These are phyloP conservation scores for Geotrichum klebahnii DNA, from an alignment of 1,139 yeast genomes.

Conservation along the genomic window DNA sequence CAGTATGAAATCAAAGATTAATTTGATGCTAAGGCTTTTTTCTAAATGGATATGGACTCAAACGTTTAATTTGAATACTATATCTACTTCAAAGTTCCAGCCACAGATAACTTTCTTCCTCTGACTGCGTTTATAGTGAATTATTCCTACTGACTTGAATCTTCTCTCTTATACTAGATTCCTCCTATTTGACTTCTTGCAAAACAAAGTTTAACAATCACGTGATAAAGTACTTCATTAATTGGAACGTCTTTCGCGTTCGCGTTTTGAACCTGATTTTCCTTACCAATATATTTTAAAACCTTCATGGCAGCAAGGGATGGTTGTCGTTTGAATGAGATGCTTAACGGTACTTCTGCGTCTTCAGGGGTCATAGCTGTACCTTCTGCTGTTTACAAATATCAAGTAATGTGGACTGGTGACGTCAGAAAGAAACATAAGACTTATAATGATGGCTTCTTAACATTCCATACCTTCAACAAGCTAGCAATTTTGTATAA, in stretches of 20 bases:
- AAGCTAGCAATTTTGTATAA: slow-evolving; percentile 46
- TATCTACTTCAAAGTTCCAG: no score
- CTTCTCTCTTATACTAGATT: no score
- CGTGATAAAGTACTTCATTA: not conserved
- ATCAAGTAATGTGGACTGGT: slow-evolving; percentile 44
- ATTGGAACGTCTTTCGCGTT: no score
- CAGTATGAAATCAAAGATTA: no score
- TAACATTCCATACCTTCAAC: slow-evolving; percentile 49
- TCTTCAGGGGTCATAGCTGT: not conserved
- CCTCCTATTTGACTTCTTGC: no score
- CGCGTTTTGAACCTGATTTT: no score
- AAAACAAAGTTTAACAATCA: not conserved
- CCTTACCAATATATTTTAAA: not conserved
- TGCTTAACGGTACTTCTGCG: not conserved
- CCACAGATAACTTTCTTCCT: no score
- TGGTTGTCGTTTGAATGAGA: not conserved
- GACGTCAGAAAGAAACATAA: slow-evolving; percentile 50
- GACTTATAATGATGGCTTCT: slow-evolving; percentile 53
- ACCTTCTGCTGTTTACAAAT: slow-evolving; percentile 33
- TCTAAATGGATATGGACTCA: no score
- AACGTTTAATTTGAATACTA: no score
- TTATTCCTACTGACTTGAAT: no score
- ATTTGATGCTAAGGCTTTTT: no score
- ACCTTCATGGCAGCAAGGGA: not conserved
- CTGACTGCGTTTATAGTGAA: no score